Evolutionary conservation across 1,284 basidiomycete genomes (phyloP).

Genomic region (Ganoderma resinaceum): DNA sequence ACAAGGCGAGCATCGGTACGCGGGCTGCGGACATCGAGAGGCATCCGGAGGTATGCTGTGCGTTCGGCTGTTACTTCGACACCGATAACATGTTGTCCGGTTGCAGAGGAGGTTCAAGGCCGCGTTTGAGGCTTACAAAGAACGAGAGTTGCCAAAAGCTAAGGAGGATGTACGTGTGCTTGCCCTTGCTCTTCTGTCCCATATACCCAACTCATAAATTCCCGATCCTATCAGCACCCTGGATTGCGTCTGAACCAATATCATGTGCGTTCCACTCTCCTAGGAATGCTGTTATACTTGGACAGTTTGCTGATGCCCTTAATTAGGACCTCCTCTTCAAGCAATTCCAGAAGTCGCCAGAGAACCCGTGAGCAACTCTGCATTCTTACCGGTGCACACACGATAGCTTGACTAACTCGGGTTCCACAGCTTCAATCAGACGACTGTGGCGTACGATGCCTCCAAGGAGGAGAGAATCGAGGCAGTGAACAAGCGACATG

Average conservation of each 20-base stretch:
- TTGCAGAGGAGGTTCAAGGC: conserved; percentile 87
- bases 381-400: not conserved
- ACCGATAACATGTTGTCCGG: conserved; percentile 8
- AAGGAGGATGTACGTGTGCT: conserved; percentile 68
- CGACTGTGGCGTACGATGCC: conserved; percentile 80
- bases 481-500: conserved; percentile 67
- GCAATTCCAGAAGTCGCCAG: conserved; percentile 88
- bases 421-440: conserved; percentile 78
- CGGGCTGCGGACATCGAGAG: conserved; percentile 88
- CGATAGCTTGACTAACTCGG: not conserved
- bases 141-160: conserved; percentile 83
- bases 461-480: conserved; percentile 83
- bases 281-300: conserved; percentile 17
- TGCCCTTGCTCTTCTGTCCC: conserved; percentile 1
- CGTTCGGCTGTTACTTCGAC: not conserved
- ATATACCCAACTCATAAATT: not conserved
- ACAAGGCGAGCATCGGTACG: conserved; percentile 88
- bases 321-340: conserved; percentile 76
- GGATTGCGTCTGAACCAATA: conserved; percentile 88
- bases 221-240: conserved; percentile 62
- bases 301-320: conserved; percentile 12
- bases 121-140: conserved; percentile 92
- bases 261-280: conserved; percentile 53
- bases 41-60: conserved; percentile 86
- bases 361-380: conserved; percentile 75